Evolutionary conservation across 2,329 filamentous ascomycete species (phyloP), one percentile per base, ranked within the genome.

Genomic region (Colletotrichum paranaense): DNA sequence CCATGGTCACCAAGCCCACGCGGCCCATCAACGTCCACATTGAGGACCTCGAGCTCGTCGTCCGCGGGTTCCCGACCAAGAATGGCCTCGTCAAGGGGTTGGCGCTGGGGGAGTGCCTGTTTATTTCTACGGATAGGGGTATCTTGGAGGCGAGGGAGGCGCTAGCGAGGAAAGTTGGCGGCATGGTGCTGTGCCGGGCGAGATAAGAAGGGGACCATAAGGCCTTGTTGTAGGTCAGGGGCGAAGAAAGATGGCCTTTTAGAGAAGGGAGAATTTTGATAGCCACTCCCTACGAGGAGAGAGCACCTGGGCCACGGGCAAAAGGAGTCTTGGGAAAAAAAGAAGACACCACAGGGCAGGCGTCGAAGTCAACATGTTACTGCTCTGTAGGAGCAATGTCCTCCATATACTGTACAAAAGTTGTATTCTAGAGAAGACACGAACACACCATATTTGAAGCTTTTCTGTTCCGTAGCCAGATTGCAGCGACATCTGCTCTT

Each of bases 131-230:
- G 22, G 92, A 95, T 79, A 84, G 87, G 76, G 95, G 95, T 1
- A 88, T 97, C 11, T 80, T 98, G 79, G 95, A 98, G 86, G 88
- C 91, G 30, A 88, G 95, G 77, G 95, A 98, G 83, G 96, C 94
- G 73, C 87, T 97, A 69, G 92, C 93, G 81, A 92, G 91, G 86
- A 93, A 91, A 84, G 85, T 95, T 24, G 95, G 95, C n/a, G 95
- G 95, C 0, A 82, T 95, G 82, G 86, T 95, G 73, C 83, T 98
- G 69, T 97, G 93, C 84, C 88, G 94, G 69, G 91, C 93, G 22
- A 86, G 84, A 78, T 87, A 79, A 84, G 67, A 14, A 60, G n/a
- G 46, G 16, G 4, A 16, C 8, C 24, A 46, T 6, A 16, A 62
- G 12, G 22, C 7, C 19, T 59, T n/a, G 11, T 28, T 26, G 5